phyloP scores from a whole-genome alignment of 1,139 yeast species.

The Saccharomyces hybrid region DNA sequence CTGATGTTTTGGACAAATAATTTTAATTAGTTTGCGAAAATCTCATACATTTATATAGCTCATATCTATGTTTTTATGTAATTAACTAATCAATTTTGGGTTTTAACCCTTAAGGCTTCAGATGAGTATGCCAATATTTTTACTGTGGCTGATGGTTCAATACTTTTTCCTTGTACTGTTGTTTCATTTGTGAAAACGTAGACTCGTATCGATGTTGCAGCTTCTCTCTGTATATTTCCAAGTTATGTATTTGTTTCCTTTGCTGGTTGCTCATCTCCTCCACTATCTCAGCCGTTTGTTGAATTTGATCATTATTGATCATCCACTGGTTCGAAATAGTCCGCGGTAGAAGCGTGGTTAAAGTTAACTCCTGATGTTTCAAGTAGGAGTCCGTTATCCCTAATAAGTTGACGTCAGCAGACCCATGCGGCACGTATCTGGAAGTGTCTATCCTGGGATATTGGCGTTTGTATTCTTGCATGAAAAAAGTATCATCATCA shows the following conservation, averaged over 20 bases:
- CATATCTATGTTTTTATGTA: not conserved
- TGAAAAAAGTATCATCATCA: slow-evolving; percentile 6
- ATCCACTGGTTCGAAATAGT: slow-evolving; percentile 27
- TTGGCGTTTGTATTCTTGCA: slow-evolving; percentile 6
- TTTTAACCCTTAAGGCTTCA: not conserved
- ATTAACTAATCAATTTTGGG: not conserved
- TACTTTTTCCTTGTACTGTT: not conserved
- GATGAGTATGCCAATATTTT: too few relatives aligned
- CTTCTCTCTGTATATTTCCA: slow-evolving; percentile 10
- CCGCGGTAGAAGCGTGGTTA: slow-evolving; percentile 15
- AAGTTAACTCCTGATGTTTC: slow-evolving; percentile 21
- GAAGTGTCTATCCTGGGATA: slow-evolving; percentile 11
- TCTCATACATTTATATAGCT: not conserved
- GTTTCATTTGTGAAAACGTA: not conserved
- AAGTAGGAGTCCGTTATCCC: slow-evolving; percentile 19
- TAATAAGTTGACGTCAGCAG: not conserved
- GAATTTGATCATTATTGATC: slow-evolving; percentile 20
- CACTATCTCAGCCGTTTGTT: slow-evolving; percentile 7
- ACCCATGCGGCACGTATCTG: slow-evolving; percentile 6
- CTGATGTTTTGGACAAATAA: slow-evolving; percentile 88
- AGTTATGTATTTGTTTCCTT: slow-evolving; percentile 12
- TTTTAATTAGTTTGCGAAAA: slow-evolving; percentile 71
- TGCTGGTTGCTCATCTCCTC: slow-evolving; percentile 10
- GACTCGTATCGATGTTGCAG: not conserved
- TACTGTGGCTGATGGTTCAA: not conserved